A percentile compares a stretch with the other conserved stretches of the same genome.
These are phyloP conservation scores for Cercospora canescens DNA, from an alignment of 2,329 filamentous ascomycete species.

Conservation along the genomic window DNA sequence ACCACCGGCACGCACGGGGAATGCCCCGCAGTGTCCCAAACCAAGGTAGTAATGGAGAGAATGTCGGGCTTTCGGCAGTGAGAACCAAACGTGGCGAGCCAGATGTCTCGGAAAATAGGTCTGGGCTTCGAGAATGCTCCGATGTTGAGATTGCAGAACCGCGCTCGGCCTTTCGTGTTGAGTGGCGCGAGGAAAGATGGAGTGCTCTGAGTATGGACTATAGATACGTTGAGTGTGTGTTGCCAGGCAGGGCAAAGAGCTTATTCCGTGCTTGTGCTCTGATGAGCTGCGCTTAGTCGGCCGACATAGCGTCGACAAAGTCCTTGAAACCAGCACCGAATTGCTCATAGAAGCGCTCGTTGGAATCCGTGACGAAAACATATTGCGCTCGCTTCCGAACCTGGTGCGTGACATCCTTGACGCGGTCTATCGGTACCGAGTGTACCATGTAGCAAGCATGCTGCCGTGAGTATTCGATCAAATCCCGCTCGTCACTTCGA, in stretches of 20 bases:
- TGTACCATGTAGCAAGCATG: constrained; percentile 22
- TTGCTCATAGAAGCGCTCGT: constrained; percentile 19
- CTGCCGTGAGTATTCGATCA: constrained; percentile 11
- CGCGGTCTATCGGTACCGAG: constrained; percentile 15
- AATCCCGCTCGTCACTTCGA: constrained; percentile 6
- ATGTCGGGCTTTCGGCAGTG: not conserved
- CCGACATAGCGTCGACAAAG: constrained; percentile 22
- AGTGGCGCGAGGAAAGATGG: too few species aligned
- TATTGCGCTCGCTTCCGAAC: constrained; percentile 21
- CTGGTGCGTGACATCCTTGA: constrained; percentile 16
- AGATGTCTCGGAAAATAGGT: not conserved
- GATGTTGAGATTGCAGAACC: not conserved
- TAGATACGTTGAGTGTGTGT: not conserved
- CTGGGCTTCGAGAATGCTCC: not conserved
- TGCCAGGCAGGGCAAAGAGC: not conserved
- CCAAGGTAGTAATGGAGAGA: not conserved
- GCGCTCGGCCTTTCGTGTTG: not conserved
- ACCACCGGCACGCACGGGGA: not conserved
- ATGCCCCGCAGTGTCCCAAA: not conserved
- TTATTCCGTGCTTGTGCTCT: not conserved
- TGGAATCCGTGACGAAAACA: constrained; percentile 22
- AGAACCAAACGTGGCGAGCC: not conserved
- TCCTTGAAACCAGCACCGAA: constrained; percentile 22
- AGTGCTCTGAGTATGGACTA: too few species aligned
- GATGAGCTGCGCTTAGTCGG: not conserved